Evolutionary conservation across 1,284 basidiomycete species (phyloP), one percentile per base, ranked within the genome.

Genomic region (Marasmius tenuissimus): DNA sequence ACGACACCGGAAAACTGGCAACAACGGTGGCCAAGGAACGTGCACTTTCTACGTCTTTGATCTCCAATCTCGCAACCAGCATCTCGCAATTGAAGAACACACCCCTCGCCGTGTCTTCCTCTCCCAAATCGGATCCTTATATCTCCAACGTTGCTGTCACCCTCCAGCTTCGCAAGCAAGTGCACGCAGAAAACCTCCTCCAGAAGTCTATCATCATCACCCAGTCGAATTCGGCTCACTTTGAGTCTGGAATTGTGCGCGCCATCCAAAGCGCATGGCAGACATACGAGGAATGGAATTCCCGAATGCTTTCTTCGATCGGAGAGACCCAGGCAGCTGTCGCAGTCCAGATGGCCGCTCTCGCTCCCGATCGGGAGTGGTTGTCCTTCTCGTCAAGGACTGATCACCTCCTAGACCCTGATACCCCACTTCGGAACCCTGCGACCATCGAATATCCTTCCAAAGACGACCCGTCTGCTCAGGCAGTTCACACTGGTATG

Each of bases 121-220:
- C 18, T 51, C 35, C 39, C 1, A 61, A 88, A 84, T 53, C 35
- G n/a, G 60, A 65, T 18, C 61, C 61, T 8, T 89, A 81, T 69
- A 79, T 92, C 39, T 78, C 84, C 70, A 98, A 98, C 81, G 82
- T 87, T 66, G 82, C 86, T 56, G 97, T 98, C 58, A 77, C 85
- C 60, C 90, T 88, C 63, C 97, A 99, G 78, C 89, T 99, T 51
- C 88, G 92, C 70, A 95, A 92, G 72, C 93, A 96, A 76, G 95
- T 98, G 53, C 90, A 96, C 76, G 97, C 97, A 78, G 97, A 99
- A 79, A 99, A 99, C 72, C 89, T 96, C 0, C 86, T 99, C 18
- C 97, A 99, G 77, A 99, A 99, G 76, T 94, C 91, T n/a, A 93
- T 98, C 72, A 91, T 99, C 72, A 97, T 99, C 75, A 98, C 98